These are phyloP conservation scores for Tilletiopsis washingtonensis DNA, from an alignment of 1,284 basidiomycete species.

Conservation along the genomic window DNA sequence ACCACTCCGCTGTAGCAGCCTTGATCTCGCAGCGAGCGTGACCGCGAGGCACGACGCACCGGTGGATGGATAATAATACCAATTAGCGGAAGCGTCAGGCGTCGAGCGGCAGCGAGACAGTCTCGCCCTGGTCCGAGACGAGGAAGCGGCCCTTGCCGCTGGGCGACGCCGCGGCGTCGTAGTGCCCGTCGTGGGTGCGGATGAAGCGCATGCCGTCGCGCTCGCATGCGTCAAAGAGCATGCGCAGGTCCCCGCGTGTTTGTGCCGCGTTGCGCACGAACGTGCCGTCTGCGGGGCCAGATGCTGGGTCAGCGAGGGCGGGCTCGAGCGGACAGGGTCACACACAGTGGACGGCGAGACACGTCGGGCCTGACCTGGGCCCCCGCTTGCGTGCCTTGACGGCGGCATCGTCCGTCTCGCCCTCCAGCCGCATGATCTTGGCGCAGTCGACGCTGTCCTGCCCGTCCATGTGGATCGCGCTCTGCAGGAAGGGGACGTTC, in stretches of 20 bases:
- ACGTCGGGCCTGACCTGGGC: conserved; percentile 1
- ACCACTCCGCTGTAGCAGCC: no score
- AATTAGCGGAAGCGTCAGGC: no score
- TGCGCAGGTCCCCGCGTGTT: conserved; percentile 24
- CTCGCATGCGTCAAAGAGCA: neutral
- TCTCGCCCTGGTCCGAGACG: conserved; percentile 32
- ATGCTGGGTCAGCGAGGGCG: neutral
- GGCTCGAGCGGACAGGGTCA: conserved; percentile 9
- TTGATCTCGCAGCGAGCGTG: no score
- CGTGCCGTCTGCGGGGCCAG: conserved; percentile 11
- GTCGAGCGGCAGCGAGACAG: conserved; percentile 23
- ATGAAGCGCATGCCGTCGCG: conserved; percentile 12
- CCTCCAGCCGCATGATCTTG: conserved; percentile 8
- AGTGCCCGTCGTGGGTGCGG: neutral
- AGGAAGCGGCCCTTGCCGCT: conserved; percentile 18
- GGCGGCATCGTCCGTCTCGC: neutral
- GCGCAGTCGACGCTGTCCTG: conserved; percentile 27
- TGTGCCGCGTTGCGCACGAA: conserved; percentile 31
- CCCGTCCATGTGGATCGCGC: conserved; percentile 35
- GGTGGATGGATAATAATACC: no score
- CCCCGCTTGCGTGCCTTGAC: neutral
- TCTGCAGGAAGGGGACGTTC: no score
- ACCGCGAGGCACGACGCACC: no score
- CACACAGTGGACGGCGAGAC: conserved; percentile 2
- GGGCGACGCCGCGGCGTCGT: neutral